A percentile compares a stretch with the other conserved stretches of the same genome.
phyloP scores from a whole-genome alignment of 306 rosid genomes.

The Sphenostylis stenocarpa region DNA sequence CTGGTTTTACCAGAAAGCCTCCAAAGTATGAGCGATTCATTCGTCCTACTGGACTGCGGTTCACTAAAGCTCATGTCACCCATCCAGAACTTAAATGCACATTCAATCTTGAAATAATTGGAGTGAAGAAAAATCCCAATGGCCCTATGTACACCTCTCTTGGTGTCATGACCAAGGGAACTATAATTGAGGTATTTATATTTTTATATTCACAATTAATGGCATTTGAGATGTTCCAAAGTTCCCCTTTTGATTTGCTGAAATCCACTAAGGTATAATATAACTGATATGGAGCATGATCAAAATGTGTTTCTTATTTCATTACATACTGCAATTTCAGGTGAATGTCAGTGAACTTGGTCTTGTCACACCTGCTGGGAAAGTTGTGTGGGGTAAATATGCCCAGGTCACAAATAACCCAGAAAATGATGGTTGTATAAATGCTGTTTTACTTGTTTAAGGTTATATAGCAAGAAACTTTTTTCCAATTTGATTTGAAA shows the following conservation, averaged over 20 bases:
- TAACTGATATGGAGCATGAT: background rate
- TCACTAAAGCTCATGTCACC: conserved; percentile 94
- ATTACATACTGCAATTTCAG: conserved; percentile 42
- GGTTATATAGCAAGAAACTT: background rate
- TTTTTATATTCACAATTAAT: background rate
- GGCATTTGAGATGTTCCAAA: background rate
- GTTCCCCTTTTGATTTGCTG: background rate
- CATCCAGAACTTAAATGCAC: conserved; percentile 96
- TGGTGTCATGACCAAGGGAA: conserved; percentile 91
- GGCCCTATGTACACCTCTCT: conserved; percentile 91
- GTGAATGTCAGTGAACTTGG: conserved; percentile 96
- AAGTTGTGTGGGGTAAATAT: conserved; percentile 99
- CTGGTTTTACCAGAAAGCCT: conserved; percentile 92
- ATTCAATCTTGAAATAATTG: conserved; percentile 84
- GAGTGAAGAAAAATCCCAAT: conserved; percentile 94
- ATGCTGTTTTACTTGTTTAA: conserved; percentile 85
- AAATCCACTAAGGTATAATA: background rate
- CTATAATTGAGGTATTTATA: conserved; percentile 76
- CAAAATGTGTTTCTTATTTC: background rate
- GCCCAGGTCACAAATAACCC: conserved; percentile 96
- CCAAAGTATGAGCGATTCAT: conserved; percentile 93
- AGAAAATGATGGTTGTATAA: conserved; percentile 92
- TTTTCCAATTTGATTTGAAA: background rate
- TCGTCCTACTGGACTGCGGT: conserved; percentile 83
- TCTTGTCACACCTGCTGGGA: conserved; percentile 92